phyloP scores from a whole-genome alignment of 2,329 filamentous ascomycete genomes.

The Nannizziopsis barbatae region DNA sequence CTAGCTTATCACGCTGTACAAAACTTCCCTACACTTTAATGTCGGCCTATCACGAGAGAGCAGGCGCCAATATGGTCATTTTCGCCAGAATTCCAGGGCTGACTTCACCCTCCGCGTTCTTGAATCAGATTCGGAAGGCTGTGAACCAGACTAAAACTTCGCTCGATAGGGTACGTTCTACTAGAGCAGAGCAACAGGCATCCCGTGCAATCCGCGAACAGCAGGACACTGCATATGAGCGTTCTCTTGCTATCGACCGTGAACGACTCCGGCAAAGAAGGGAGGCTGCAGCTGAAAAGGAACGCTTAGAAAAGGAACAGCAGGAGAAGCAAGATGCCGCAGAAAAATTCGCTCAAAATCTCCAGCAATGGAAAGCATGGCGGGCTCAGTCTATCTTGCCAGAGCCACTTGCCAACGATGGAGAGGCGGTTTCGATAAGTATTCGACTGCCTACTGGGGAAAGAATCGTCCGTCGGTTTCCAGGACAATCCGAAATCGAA shows the following conservation, averaged over 20 bases:
- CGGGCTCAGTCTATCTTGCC: slow-evolving; percentile 54
- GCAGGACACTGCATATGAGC: slow-evolving; percentile 89
- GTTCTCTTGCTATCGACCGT: slow-evolving; percentile 75
- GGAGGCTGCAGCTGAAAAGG: slow-evolving; percentile 59
- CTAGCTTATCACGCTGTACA: slow-evolving; percentile 74
- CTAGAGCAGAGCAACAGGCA: slow-evolving; percentile 67
- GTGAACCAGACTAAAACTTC: slow-evolving; percentile 67
- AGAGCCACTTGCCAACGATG: slow-evolving; percentile 55
- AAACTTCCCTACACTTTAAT: slow-evolving; percentile 86
- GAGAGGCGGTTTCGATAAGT: slow-evolving; percentile 61
- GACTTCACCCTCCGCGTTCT: slow-evolving; percentile 57
- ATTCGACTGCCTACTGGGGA: slow-evolving; percentile 55
- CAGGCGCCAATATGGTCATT: slow-evolving; percentile 80
- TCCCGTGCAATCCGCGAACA: slow-evolving; percentile 71
- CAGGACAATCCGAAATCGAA: slow-evolving; percentile 58
- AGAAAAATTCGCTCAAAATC: slow-evolving; percentile 44
- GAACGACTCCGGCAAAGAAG: slow-evolving; percentile 66
- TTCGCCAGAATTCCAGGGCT: slow-evolving; percentile 67
- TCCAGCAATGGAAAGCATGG: slow-evolving; percentile 69
- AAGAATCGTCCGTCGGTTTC: slow-evolving; percentile 66
- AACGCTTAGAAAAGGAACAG: slow-evolving; percentile 54
- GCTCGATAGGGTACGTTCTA: slow-evolving; percentile 60
- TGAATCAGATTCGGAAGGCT: slow-evolving; percentile 61
- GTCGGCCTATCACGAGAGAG: slow-evolving; percentile 75
- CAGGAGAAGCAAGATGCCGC: slow-evolving; percentile 53